These are phyloP conservation scores for Venustampulla echinocandica DNA, from an alignment of 495 filamentous ascomycete species.

Conservation along the genomic window DNA sequence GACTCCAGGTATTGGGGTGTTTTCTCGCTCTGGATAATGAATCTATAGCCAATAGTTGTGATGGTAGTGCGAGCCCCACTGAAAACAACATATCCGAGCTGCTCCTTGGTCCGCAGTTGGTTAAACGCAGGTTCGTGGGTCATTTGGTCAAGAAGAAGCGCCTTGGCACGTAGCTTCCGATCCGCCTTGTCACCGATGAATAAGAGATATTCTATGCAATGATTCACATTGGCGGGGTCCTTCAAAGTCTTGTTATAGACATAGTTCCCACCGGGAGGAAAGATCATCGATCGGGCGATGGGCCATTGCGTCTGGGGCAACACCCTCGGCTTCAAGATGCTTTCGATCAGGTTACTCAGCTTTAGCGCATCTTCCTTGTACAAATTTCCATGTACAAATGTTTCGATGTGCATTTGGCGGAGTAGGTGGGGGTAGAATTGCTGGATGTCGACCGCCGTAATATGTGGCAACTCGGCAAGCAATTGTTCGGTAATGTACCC, in stretches of 20 bases:
- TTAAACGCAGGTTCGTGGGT: constrained; percentile 91
- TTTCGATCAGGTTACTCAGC: constrained; percentile 74
- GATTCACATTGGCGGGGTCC: constrained; percentile 90
- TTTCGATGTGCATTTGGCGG: constrained; percentile 78
- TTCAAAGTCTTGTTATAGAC: constrained; percentile 70
- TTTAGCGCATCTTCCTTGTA: constrained; percentile 91
- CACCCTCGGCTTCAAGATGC: constrained; percentile 62
- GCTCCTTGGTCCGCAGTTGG: constrained; percentile 90
- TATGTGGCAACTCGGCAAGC: constrained; percentile 61
- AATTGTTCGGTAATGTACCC: constrained; percentile 77
- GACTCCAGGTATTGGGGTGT: constrained; percentile 73
- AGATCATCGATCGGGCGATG: constrained; percentile 63
- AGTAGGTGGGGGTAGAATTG: constrained; percentile 74
- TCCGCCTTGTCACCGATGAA: constrained; percentile 69
- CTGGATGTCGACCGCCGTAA: constrained; percentile 66
- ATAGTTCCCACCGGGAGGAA: constrained; percentile 74
- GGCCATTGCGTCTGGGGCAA: constrained; percentile 76
- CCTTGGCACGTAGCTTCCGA: constrained; percentile 58
- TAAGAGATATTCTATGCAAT: constrained; percentile 89
- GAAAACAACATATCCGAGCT: constrained; percentile 94
- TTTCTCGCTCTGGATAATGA: constrained; percentile 92
- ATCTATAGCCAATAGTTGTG: constrained; percentile 73
- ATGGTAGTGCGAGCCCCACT: constrained; percentile 60
- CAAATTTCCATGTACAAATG: constrained; percentile 84
- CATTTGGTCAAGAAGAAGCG: constrained; percentile 81